These are phyloP conservation scores for Solanum megistacrolobum DNA, from an alignment of 257 asterid genomes.

Conservation along the genomic window DNA sequence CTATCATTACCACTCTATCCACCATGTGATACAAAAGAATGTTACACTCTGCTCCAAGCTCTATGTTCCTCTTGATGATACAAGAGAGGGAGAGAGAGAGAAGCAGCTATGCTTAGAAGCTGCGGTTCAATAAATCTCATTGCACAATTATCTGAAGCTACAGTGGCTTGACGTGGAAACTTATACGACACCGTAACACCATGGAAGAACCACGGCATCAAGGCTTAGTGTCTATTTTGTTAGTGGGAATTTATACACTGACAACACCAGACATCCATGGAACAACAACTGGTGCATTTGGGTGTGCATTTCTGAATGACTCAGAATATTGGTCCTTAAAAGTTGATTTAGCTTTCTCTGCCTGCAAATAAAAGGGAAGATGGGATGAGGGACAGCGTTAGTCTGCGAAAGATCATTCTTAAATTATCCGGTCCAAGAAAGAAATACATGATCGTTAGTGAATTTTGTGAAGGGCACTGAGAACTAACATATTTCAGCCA, in stretches of 20 bases:
- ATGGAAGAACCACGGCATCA: neutral
- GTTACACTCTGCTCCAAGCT: neutral
- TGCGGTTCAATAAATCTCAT: neutral
- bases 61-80: neutral
- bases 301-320: conserved; percentile 59
- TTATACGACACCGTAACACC: neutral
- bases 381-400: neutral
- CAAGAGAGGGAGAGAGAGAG: neutral
- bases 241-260: conserved; percentile 12
- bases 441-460: neutral
- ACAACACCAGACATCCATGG: conserved; percentile 87
- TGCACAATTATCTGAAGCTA: neutral
- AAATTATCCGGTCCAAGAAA: neutral
- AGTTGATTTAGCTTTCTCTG: conserved; percentile 52
- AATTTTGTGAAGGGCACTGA: neutral
- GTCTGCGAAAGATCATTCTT: neutral
- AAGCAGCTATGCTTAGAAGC: neutral
- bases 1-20: neutral
- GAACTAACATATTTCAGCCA: conserved; percentile 88
- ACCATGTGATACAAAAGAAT: conserved; percentile 1
- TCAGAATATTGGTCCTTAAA: conserved; percentile 68
- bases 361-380: conserved; percentile 32
- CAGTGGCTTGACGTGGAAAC: neutral
- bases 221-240: neutral
- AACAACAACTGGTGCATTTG: conserved; percentile 67